Base-by-base conservation (phyloP, 768 basidiomycete genomes). In the Auricularia heimuer region DNA sequence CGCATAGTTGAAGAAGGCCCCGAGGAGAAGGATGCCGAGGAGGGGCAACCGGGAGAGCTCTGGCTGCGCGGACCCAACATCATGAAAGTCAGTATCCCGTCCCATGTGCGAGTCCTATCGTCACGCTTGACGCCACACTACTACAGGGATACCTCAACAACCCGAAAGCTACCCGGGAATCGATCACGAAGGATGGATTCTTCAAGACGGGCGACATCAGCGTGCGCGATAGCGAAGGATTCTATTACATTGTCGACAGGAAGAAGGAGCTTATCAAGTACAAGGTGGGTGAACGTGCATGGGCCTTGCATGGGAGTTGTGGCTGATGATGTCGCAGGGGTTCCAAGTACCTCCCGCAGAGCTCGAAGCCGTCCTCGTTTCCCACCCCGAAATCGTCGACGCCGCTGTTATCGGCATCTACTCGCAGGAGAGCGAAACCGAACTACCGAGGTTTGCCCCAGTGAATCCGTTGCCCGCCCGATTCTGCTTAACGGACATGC, bases 131-230 rank as follows among this genome's bases (percentile, higher is more conserved):
- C 29, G 29, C 29, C 29, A 29, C 29, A 18, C 3, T 29, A 35
- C 39, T 33, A 42, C 45, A 64, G 85, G 90, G 92, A 10, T 94
- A 94, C 70, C 74, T 88, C 67, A 86, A 85, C 69, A 91, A 94
- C 67, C 76, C 78, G 3, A 76, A 77, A 36, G 91, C 92, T 3
- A 95, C 92, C 1, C 75, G 77, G 29, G 81, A 85, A 12, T 75
- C 85, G 4, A 87, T 95, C 68, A 90, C 88, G 0, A 73, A 74
- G 0, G 88, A 91, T 61, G 81, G 84, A 3, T 97, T 91, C 92
- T 87, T 93, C 77, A 92, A 89, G 79, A 94, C 93, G 0, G 92
- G 94, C 1, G 94, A 96, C 72, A 83, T 95, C 62, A 89, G 83
- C 1, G 72, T 80, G 18, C 75, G 83, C 12, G 88, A 92, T 66